Evolutionary conservation across 495 filamentous ascomycete genomes (phyloP).

Genomic region (Penicillium egyptiacum): DNA sequence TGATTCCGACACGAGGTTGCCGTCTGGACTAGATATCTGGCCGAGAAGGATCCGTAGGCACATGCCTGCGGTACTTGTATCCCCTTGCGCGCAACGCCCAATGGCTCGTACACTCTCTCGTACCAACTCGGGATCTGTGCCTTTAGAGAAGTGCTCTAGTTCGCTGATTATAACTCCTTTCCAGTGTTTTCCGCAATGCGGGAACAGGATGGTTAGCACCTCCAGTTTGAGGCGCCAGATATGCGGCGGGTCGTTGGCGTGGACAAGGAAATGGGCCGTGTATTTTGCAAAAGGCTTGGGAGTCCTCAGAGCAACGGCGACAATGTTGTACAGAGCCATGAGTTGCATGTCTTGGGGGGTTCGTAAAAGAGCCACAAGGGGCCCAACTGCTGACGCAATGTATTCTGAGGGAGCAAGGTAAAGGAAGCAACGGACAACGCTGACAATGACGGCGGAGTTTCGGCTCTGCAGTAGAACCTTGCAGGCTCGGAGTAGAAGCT

Average conservation of each 20-base stretch:
- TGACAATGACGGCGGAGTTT: constrained; percentile 88
- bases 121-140: constrained; percentile 72
- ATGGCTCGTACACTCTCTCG: constrained; percentile 88
- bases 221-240: constrained; percentile 92
- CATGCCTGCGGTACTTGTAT: constrained; percentile 64
- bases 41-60: constrained; percentile 79
- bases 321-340: constrained; percentile 89
- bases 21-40: constrained; percentile 81
- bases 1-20: constrained; percentile 83
- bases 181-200: constrained; percentile 68
- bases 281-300: constrained; percentile 81
- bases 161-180: constrained; percentile 88
- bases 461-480: constrained; percentile 84
- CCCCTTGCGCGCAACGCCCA: constrained; percentile 84
- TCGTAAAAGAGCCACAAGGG: constrained; percentile 80
- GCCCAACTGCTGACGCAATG: constrained; percentile 69
- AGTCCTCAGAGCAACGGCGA: constrained; percentile 72
- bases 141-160: constrained; percentile 85
- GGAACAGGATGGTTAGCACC: constrained; percentile 83
- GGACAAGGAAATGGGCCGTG: constrained; percentile 82
- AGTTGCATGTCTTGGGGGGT: constrained; percentile 83
- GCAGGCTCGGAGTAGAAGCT: constrained; percentile 75
- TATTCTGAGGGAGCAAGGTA: constrained; percentile 77
- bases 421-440: constrained; percentile 80
- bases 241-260: constrained; percentile 73